Base-by-base conservation (phyloP, 768 basidiomycete species). In the Boletellus emodensis region DNA sequence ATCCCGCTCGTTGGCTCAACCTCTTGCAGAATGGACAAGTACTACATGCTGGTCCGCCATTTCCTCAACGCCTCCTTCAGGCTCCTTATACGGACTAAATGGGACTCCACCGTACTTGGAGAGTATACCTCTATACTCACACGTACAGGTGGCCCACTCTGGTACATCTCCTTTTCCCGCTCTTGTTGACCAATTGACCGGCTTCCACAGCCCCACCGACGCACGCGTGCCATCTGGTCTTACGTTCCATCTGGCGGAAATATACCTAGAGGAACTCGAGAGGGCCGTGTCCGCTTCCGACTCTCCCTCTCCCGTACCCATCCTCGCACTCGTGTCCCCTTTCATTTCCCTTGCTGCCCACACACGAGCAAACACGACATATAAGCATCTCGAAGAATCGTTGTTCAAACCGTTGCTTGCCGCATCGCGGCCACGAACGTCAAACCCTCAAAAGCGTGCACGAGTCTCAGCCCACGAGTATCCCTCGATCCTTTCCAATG, bases 11-110 rank as follows among this genome's bases (percentile, higher is more conserved):
- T 12, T 3, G 18, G 35, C 52, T 50, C 33, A 52, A 48, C 26
- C 49, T 28, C 44, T 33, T 24, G 11, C 61, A 96, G 94, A 58
- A 84, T 97, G 66, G 95, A 99, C 77, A 99, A 99, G 68, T 98
- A 90, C 67, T 94, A 95, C 65, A 85, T 97, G 83, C 85, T 99
- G 40, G 83, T 97, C 51, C 80, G 95, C 51, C 79, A 87, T 56
- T 97, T 92, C 62, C 76, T 90, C 47, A 89, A 94, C 60, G 90
- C 86, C 1, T 81, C 87, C 1, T 94, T 98, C 68, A 75, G 86
- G 32, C 77, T 96, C 17, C 76, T 98, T 22, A 76, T 84, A 34
- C 78, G 85, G 40, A 67, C 70, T 18, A 73, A 78, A 40, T 99
- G 94, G 94, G 79, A 84, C 7, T 57, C 65, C 22, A 58, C 66